Evolutionary conservation across 2,329 filamentous ascomycete genomes (phyloP), one percentile per base, ranked within the genome.

Genomic region (Ophiostoma sp.): DNA sequence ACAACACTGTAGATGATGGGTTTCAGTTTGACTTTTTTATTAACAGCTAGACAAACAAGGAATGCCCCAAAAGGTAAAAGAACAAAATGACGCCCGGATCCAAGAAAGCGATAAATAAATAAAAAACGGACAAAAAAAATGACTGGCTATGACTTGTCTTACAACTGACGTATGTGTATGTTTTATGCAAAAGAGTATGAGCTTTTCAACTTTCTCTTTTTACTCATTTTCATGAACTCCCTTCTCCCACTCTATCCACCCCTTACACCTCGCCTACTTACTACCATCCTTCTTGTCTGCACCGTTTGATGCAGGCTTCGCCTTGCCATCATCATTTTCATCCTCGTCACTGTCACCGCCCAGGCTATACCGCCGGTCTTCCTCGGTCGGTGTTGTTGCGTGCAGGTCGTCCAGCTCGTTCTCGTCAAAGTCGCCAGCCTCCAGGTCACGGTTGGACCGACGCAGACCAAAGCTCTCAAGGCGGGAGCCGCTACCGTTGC

Each of bases 341-440:
- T 86, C 86, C 11, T 87, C 87, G n/a, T 88, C 87, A 71, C 87
- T 89, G 70, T 84, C 87, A 22, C 83, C 87, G 22, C 87, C 89
- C 9, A 90, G 82, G 73, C 85, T 87, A 78, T 91, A 91, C 76
- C 84, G 84, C 73, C 85, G 83, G 59, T 84, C 82, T 31, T 80
- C 80, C 36, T 81, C 81, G 19, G 80, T 82, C 0, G 87, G 86
- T 28, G 85, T 86, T 50, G 82, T 80, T 42, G 85, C 81, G 75
- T 89, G 87, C 52, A 92, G 80, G 75, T 90, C 88, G 74, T 91
- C 89, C 59, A 92, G 80, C 79, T 90, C 88, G 76, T 85, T 88
- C 82, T 91, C 90, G 76, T 91, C 89, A 77, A 91, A 91, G 77
- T 90, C 89, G 2, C 85, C 88, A 0, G 89, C 87, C 79, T 92